These are phyloP conservation scores for Dactylis glomerata DNA, from an alignment of 176 grass and related monocot genomes.

Conservation along the genomic window DNA sequence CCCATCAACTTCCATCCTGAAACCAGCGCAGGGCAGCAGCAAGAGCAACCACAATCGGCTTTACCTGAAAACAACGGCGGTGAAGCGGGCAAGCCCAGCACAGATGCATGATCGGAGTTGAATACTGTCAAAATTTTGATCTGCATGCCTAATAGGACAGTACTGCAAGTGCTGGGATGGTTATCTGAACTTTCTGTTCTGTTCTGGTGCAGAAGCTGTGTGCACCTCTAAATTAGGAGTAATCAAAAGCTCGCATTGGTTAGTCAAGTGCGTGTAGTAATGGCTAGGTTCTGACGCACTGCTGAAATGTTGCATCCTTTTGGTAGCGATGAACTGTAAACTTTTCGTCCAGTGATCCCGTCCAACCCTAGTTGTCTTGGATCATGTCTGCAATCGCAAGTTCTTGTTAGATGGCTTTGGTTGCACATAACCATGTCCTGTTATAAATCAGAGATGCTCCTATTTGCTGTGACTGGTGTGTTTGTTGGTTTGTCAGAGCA, in stretches of 20 bases:
- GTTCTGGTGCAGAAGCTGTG: neutral
- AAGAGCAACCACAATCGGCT: conserved; percentile 43
- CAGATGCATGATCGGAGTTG: conserved; percentile 28
- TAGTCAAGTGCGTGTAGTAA: conserved; percentile 11
- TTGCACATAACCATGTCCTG: neutral
- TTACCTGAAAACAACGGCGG: conserved; percentile 49
- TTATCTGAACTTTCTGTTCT: conserved; percentile 35
- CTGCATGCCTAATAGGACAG: conserved; percentile 12
- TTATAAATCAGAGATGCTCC: neutral
- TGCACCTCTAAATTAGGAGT: conserved; percentile 14
- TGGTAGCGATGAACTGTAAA: conserved; percentile 15
- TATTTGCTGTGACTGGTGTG: neutral
- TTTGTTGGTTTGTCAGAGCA: neutral
- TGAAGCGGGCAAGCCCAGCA: conserved; percentile 24
- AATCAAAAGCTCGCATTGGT: neutral
- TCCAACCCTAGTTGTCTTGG: neutral
- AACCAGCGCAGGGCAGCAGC: conserved; percentile 46
- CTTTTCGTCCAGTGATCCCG: neutral
- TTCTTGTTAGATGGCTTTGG: neutral
- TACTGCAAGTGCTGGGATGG: conserved; percentile 1
- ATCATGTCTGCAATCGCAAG: neutral
- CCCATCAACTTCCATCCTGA: conserved; percentile 97
- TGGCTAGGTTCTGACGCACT: conserved; percentile 22
- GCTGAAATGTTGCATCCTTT: conserved; percentile 7
- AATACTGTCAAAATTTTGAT: conserved; percentile 5